These are phyloP conservation scores for Mortierella sp. DNA, from an alignment of 371 early-diverging fungal genomes.

Conservation along the genomic window DNA sequence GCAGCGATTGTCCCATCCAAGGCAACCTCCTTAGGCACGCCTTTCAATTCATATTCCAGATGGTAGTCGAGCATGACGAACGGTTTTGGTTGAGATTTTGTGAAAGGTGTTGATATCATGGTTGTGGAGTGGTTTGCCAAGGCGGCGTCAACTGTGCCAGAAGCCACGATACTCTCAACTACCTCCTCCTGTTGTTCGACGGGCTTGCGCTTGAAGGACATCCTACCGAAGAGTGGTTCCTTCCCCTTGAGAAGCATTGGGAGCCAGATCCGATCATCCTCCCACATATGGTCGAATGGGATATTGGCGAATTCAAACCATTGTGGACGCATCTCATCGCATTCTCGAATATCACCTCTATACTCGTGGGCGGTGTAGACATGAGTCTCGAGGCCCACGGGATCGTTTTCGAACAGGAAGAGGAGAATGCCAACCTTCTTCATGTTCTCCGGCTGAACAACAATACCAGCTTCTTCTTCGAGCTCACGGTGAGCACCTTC, in stretches of 20 bases:
- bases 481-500: slow-evolving; percentile 76
- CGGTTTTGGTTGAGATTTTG: slow-evolving; percentile 30
- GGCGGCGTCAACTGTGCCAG: neutral
- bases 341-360: slow-evolving; percentile 66
- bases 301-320: slow-evolving; percentile 65
- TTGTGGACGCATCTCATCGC: slow-evolving; percentile 73
- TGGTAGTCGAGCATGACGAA: slow-evolving; percentile 29
- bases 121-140: slow-evolving; percentile 15
- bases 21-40: slow-evolving; percentile 20
- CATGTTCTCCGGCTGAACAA: slow-evolving; percentile 58
- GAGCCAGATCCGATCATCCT: slow-evolving; percentile 66
- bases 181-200: neutral
- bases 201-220: slow-evolving; percentile 37
- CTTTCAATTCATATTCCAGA: slow-evolving; percentile 12
- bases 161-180: too few species aligned
- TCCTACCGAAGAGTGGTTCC: slow-evolving; percentile 47
- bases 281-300: slow-evolving; percentile 68
- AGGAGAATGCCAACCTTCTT: slow-evolving; percentile 64
- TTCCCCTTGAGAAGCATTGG: slow-evolving; percentile 50
- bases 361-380: slow-evolving; percentile 60
- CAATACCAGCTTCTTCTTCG: slow-evolving; percentile 70
- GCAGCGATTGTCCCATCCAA: slow-evolving; percentile 45
- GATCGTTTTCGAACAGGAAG: slow-evolving; percentile 68
- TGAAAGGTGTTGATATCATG: slow-evolving; percentile 29
- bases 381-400: slow-evolving; percentile 66